These are phyloP conservation scores for Aspergillus neoniger DNA, from an alignment of 2,329 filamentous ascomycete species.

Conservation along the genomic window DNA sequence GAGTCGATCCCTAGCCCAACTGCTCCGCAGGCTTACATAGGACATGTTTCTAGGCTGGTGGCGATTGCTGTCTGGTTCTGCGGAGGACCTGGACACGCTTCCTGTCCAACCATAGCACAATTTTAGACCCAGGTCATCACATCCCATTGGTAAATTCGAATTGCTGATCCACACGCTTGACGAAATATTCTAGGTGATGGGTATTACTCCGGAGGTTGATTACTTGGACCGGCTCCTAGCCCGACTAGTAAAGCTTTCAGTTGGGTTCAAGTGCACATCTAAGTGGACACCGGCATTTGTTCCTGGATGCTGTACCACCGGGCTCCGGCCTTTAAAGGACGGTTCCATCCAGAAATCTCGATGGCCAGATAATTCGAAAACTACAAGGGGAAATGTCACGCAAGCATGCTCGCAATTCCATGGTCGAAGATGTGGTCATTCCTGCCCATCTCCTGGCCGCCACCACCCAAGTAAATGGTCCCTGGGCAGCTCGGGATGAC, in stretches of 20 bases:
- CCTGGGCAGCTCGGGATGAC: not conserved
- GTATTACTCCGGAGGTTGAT: not conserved
- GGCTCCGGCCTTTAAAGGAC: not conserved
- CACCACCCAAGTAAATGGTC: not conserved
- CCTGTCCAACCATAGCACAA: not conserved
- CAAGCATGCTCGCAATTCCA: not conserved
- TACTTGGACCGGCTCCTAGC: not conserved
- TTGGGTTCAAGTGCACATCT: not conserved
- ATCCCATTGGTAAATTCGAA: not conserved
- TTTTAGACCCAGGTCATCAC: not conserved
- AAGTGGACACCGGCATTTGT: not conserved
- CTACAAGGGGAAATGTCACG: not conserved
- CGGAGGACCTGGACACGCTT: not conserved
- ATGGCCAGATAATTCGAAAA: not conserved
- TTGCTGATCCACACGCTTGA: not conserved
- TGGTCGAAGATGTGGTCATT: conserved; percentile 7
- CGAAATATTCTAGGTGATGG: not conserved
- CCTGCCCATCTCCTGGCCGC: conserved; percentile 3
- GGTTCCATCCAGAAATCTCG: not conserved
- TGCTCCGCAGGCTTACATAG: not conserved
- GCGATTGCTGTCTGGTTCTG: not conserved
- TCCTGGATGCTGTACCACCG: not conserved
- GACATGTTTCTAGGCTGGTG: not conserved
- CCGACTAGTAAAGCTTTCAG: not conserved
- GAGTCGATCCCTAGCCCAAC: not conserved